Conservation (phyloP, 176 grass and related monocot species). For the Stipa capillata region DNA sequence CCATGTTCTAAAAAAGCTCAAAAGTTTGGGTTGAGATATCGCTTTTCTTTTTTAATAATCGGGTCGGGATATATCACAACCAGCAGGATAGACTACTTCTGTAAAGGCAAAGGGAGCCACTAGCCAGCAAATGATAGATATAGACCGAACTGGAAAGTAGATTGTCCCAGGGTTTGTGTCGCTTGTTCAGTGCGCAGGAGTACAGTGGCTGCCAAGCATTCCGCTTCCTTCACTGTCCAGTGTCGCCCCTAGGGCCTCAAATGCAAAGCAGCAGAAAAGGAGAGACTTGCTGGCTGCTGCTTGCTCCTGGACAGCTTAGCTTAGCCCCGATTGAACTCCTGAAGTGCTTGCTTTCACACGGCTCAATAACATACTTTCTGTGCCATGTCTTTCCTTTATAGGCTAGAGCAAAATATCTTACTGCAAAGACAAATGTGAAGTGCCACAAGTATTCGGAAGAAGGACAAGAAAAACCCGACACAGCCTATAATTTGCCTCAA, state of each 20-base stretch:
- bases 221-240: neutral
- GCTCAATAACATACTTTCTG: neutral
- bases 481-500: neutral
- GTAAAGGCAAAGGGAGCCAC: neutral
- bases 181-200: neutral
- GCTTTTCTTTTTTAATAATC: no score
- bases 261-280: neutral
- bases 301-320: neutral
- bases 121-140: neutral
- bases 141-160: slow-evolving; percentile 11
- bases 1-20: no score
- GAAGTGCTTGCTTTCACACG: slow-evolving; percentile 8
- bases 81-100: neutral
- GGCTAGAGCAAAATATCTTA: neutral
- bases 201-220: neutral
- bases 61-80: neutral
- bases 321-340: slow-evolving; percentile 2
- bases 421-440: neutral
- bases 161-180: neutral
- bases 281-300: neutral
- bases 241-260: neutral
- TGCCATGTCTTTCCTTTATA: neutral
- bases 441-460: neutral
- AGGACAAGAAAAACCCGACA: neutral
- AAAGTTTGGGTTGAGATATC: no score